Base-by-base conservation (phyloP, 2,329 filamentous ascomycete genomes). In the Didymella sp. region DNA sequence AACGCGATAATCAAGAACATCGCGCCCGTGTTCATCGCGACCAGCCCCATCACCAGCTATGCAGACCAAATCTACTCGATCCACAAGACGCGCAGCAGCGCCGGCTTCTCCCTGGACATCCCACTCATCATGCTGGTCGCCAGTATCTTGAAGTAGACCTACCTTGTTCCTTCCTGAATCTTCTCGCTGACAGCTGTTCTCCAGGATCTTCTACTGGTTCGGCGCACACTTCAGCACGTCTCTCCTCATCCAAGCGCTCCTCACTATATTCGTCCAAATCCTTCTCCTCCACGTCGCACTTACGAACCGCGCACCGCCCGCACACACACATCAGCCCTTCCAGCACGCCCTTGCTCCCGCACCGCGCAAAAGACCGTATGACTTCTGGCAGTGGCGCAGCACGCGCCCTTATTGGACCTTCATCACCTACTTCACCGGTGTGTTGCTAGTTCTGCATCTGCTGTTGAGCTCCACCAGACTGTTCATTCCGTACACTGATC, bases 321-420 rank as follows among this genome's bases (percentile, higher is more conserved):
- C 77, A 11, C 71, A 78, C 65, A 66, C 77, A 13, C 72, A 78
- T 64, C 72, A 77, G 38, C 90, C 90, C 12, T 92, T 93, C 73
- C 80, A 84, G 2, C 84, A 81, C 60, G 77, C 70, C 56, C 73
- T 61, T 69, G 72, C 60, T 69, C 71, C 76, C 52, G 8, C 43
- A 3, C 54, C 54, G 2, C 48, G 48, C 19, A 81, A 80, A 59
- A 81, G 90, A 22, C 90, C 90, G 0, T 93, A 87, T 72, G 84
- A 87, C 68, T 94, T 94, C 74, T 94, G 91, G 91, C 89, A 91
- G 75, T 94, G 91, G 91, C 83, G 86, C 54, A 85, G 85, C 19
- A 82, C 87, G 6, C 87, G 87, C 67, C 89, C 89, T 79, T 93
- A 94, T 78, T 96, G 91, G 91, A 82, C 88, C 54, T 92, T 92